Percentiles rank a stretch among this genome's conserved stretches.
These are phyloP conservation scores for Stachybotrys chlorohalonatus DNA, from an alignment of 2,329 filamentous ascomycete species.

Conservation along the genomic window DNA sequence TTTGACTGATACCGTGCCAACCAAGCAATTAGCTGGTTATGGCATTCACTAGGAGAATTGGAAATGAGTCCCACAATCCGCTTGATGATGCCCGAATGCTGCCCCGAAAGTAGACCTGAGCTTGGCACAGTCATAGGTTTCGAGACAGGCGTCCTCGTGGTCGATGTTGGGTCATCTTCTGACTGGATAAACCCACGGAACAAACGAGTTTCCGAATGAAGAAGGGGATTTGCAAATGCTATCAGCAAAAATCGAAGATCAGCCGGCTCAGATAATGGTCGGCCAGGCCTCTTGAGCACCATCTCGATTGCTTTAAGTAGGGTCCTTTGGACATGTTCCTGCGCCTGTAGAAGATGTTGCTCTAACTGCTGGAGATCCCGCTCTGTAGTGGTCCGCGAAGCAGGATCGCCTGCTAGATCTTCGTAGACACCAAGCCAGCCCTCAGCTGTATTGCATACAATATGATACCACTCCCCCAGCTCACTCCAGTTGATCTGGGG, in stretches of 20 bases:
- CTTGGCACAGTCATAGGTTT: slow-evolving; percentile 13
- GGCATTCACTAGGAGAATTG: slow-evolving; percentile 65
- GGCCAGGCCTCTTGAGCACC: slow-evolving; percentile 69
- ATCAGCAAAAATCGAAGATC: slow-evolving; percentile 73
- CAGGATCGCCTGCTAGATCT: slow-evolving; percentile 25
- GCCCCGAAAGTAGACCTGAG: slow-evolving; percentile 42
- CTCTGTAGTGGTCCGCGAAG: slow-evolving; percentile 22
- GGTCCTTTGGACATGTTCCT: slow-evolving; percentile 58
- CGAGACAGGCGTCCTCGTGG: slow-evolving; percentile 10
- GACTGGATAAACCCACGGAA: slow-evolving; percentile 32
- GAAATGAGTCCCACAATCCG: slow-evolving; percentile 72
- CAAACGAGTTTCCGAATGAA: slow-evolving; percentile 39
- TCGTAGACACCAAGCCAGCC: slow-evolving; percentile 56
- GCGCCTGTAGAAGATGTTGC: slow-evolving; percentile 41
- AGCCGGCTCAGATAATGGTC: slow-evolving; percentile 56
- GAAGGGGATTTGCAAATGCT: slow-evolving; percentile 67
- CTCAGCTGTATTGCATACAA: slow-evolving; percentile 57
- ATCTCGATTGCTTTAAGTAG: slow-evolving; percentile 72
- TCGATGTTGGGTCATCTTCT: slow-evolving; percentile 3
- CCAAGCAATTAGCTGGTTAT: slow-evolving; percentile 71
- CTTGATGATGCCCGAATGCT: slow-evolving; percentile 79
- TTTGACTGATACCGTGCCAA: slow-evolving; percentile 60
- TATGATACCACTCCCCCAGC: slow-evolving; percentile 65
- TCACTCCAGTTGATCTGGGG: slow-evolving; percentile 69
- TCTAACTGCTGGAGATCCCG: slow-evolving; percentile 36